A percentile compares a stretch with the other conserved stretches of the same genome.
Evolutionary conservation across 805 yeast genomes (phyloP).

Genomic region (Teunomyces pallodes): DNA sequence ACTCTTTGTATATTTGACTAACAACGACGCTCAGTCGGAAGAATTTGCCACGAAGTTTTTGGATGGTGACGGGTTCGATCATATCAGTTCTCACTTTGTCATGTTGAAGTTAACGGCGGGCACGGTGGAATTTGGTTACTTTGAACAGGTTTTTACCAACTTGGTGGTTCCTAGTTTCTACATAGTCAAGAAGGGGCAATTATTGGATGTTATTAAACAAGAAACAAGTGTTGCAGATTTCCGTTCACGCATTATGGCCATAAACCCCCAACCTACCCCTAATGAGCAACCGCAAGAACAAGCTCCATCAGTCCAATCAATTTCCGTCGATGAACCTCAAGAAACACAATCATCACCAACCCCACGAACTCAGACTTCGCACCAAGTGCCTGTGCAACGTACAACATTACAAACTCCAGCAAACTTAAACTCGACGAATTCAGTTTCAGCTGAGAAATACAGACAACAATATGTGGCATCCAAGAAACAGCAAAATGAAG

Average conservation of each 20-base stretch:
- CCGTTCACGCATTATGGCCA: slow-evolving; percentile 19
- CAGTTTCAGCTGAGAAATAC: slow-evolving; percentile 2
- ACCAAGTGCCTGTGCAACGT: neutral
- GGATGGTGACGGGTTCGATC: neutral
- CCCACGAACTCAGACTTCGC: neutral
- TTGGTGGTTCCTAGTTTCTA: slow-evolving; percentile 54
- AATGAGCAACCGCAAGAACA: neutral
- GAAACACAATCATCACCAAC: neutral
- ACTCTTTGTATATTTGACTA: slow-evolving; percentile 22
- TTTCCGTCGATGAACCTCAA: neutral
- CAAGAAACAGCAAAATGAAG: slow-evolving; percentile 46
- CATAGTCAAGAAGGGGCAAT: slow-evolving; percentile 47
- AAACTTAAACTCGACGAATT: neutral
- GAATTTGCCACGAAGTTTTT: slow-evolving; percentile 14
- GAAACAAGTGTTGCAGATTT: slow-evolving; percentile 26
- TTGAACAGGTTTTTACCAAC: slow-evolving; percentile 56
- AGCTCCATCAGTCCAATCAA: neutral
- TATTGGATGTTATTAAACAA: slow-evolving; percentile 42
- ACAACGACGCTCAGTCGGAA: slow-evolving; percentile 11
- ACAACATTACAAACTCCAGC: neutral
- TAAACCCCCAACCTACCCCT: neutral
- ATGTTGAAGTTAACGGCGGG: slow-evolving; percentile 16
- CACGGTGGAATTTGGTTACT: slow-evolving; percentile 24
- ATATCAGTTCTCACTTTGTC: slow-evolving; percentile 10
- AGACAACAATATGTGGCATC: slow-evolving; percentile 2